A percentile compares a stretch with the other conserved stretches of the same genome.
phyloP scores from a whole-genome alignment of 176 grass and related monocot species.

The Zizania latifolia region DNA sequence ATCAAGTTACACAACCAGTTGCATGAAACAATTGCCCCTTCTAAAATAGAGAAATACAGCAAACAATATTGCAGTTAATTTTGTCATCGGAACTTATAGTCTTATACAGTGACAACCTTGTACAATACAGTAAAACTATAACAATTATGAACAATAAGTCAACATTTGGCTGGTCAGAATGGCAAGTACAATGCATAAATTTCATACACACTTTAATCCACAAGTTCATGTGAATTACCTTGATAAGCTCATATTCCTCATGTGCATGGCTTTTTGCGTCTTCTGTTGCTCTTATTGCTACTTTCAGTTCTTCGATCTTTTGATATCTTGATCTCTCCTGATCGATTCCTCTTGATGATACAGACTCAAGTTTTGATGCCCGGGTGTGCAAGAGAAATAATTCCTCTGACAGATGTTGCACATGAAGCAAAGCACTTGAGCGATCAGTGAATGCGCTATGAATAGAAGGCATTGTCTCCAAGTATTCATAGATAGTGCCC shows the following conservation, averaged over 20 bases:
- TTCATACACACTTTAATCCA: background rate
- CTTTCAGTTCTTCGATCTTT: slow-evolving; percentile 71
- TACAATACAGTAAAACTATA: background rate
- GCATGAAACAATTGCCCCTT: background rate
- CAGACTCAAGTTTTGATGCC: slow-evolving; percentile 59
- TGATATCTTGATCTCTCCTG: slow-evolving; percentile 52
- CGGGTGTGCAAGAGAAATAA: slow-evolving; percentile 52
- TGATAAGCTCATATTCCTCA: slow-evolving; percentile 73
- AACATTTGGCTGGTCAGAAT: slow-evolving; percentile 6
- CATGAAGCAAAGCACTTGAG: slow-evolving; percentile 56
- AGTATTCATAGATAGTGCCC: slow-evolving; percentile 74
- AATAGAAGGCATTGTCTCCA: slow-evolving; percentile 62
- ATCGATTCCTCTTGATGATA: slow-evolving; percentile 64
- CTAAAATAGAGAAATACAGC: background rate
- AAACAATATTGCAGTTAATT: background rate
- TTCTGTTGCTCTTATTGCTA: slow-evolving; percentile 60
- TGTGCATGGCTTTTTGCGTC: slow-evolving; percentile 58
- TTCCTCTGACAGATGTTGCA: slow-evolving; percentile 60
- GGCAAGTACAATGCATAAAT: background rate
- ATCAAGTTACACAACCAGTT: background rate
- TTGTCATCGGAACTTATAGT: background rate
- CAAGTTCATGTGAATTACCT: slow-evolving; percentile 42
- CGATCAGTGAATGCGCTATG: slow-evolving; percentile 85
- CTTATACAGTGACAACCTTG: background rate
- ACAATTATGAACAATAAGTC: background rate